phyloP scores from a whole-genome alignment of 2,329 filamentous ascomycete genomes.

The Clarireedia homoeocarpa region DNA sequence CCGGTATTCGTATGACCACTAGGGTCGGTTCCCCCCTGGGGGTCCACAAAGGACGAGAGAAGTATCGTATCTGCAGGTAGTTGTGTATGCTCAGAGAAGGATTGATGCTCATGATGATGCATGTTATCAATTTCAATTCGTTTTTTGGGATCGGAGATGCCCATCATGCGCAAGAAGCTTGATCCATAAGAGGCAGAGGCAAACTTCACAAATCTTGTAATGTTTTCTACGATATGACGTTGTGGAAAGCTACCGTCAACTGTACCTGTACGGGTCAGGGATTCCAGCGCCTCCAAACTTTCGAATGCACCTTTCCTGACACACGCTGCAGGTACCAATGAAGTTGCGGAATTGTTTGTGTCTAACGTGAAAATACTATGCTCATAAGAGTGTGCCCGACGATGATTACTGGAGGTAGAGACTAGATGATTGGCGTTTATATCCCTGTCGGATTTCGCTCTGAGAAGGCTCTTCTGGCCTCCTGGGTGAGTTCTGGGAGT shows the following conservation, averaged over 20 bases:
- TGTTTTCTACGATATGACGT: constrained; percentile 52
- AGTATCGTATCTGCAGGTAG: constrained; percentile 49
- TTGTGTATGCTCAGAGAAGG: constrained; percentile 56
- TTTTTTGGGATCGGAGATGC: constrained; percentile 44
- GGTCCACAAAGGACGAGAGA: constrained; percentile 47
- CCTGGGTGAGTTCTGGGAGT: constrained; percentile 26
- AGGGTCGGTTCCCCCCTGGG: constrained; percentile 43
- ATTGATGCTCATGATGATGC: constrained; percentile 51
- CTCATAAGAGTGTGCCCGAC: constrained; percentile 25
- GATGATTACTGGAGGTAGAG: constrained; percentile 27
- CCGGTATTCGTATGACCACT: constrained; percentile 42
- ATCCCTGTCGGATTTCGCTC: constrained; percentile 31
- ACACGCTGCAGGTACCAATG: constrained; percentile 21
- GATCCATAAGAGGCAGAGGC: constrained; percentile 60
- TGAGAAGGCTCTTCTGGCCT: constrained; percentile 27
- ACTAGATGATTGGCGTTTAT: constrained; percentile 16
- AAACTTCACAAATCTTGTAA: constrained; percentile 58
- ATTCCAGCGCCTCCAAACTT: constrained; percentile 20
- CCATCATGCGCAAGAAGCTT: constrained; percentile 54
- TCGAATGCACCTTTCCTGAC: constrained; percentile 29
- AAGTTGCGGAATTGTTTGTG: constrained; percentile 35
- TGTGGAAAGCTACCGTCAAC: constrained; percentile 52
- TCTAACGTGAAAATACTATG: constrained; percentile 53
- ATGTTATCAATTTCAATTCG: constrained; percentile 29
- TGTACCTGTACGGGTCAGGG: constrained; percentile 38